Conservation (phyloP, 1,284 basidiomycete genomes). For the Ceratobasidium sp. region DNA sequence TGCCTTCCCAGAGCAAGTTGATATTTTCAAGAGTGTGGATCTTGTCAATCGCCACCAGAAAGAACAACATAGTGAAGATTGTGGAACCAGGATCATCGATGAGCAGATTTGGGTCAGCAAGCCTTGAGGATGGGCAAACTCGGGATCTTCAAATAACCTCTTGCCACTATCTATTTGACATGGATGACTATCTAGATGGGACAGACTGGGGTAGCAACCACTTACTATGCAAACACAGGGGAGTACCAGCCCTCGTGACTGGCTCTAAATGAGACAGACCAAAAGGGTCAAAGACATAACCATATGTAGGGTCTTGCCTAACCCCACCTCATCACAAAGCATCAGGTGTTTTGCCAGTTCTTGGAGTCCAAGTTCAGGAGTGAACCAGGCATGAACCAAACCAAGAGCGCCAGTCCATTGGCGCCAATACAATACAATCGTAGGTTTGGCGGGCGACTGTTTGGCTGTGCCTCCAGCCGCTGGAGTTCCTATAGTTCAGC, state of each 20-base stretch:
- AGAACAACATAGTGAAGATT: not conserved
- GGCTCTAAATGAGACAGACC: not conserved
- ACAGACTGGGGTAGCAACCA: too few species aligned
- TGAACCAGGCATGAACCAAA: not conserved
- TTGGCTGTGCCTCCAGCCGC: too few species aligned
- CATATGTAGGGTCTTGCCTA: conserved; percentile 15
- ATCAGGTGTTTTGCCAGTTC: not conserved
- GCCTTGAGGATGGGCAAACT: too few species aligned
- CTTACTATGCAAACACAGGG: not conserved
- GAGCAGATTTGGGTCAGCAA: not conserved
- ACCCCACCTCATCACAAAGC: conserved; percentile 14
- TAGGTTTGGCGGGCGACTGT: too few species aligned
- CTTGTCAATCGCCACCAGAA: not conserved
- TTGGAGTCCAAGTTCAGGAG: not conserved
- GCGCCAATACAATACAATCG: too few species aligned
- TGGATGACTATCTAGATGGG: too few species aligned
- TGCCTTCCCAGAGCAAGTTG: not conserved
- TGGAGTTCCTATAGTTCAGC: too few species aligned
- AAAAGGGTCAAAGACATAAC: not conserved
- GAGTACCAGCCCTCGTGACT: not conserved
- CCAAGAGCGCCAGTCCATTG: not conserved
- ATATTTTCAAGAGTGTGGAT: not conserved
- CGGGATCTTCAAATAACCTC: not conserved
- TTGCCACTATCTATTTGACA: too few species aligned
- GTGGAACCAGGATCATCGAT: not conserved